Conservation (phyloP, 805 yeast species). For the Metschnikowia proteae region DNA sequence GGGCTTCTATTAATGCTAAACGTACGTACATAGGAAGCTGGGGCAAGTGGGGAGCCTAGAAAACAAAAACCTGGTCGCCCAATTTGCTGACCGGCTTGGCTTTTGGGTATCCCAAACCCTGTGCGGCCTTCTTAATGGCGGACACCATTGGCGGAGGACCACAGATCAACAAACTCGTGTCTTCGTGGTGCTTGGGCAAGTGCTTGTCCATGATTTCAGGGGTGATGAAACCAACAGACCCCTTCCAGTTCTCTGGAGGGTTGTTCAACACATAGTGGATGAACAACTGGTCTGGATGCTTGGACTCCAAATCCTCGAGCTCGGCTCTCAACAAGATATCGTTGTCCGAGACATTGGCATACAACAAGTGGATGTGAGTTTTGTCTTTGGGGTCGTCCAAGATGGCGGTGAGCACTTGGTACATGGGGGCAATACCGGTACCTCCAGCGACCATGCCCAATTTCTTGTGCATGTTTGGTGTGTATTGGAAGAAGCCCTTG, state of each 20-base stretch:
- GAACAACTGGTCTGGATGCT: constrained; percentile 56
- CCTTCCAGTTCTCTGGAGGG: constrained; percentile 70
- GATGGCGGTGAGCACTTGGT: constrained; percentile 82
- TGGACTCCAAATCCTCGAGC: constrained; percentile 59
- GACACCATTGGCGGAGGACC: constrained; percentile 94
- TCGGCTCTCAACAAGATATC: constrained; percentile 82
- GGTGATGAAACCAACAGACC: constrained; percentile 77
- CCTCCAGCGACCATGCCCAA: constrained; percentile 96
- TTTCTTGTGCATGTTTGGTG: constrained; percentile 68
- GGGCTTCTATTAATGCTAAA: constrained; percentile 1
- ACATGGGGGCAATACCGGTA: constrained; percentile 96
- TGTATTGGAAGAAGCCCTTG: constrained; percentile 80
- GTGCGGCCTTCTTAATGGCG: constrained; percentile 76
- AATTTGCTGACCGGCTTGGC: constrained; percentile 86
- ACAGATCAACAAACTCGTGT: constrained; percentile 73
- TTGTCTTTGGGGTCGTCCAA: constrained; percentile 71
- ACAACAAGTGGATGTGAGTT: constrained; percentile 70
- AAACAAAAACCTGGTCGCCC: constrained; percentile 87
- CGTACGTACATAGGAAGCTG: background rate
- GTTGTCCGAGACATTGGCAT: constrained; percentile 74
- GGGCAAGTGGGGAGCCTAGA: constrained; percentile 36
- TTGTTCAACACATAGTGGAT: constrained; percentile 74
- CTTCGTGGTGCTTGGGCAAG: constrained; percentile 58
- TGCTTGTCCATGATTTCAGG: constrained; percentile 62
- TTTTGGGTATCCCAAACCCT: constrained; percentile 70